Conservation (phyloP, 2,329 filamentous ascomycete species). For the Xylaria arbuscula region DNA sequence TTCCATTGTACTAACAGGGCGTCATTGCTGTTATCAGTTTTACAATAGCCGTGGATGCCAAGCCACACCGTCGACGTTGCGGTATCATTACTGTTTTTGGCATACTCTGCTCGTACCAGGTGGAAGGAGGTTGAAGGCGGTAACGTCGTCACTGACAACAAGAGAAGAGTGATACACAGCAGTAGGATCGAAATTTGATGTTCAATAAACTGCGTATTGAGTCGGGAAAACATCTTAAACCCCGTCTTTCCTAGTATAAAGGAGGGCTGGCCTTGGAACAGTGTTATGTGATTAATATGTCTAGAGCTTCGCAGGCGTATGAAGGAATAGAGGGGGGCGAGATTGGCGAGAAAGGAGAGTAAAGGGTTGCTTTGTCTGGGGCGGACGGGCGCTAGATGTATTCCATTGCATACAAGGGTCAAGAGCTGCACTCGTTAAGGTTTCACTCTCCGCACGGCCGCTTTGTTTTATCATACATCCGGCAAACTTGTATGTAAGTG, state of each 20-base stretch:
- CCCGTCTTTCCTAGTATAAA: conserved; percentile 1
- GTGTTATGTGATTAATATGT: background rate
- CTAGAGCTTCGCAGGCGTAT: background rate
- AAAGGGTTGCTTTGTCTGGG: background rate
- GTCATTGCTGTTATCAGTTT: conserved; percentile 5
- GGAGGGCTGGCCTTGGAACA: conserved; percentile 21
- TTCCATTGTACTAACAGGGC: conserved; percentile 19
- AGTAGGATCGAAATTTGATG: conserved; percentile 29
- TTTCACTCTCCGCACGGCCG: background rate
- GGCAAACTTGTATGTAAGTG: background rate
- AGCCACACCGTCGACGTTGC: conserved; percentile 33
- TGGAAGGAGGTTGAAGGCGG: conserved; percentile 30
- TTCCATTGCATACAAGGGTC: background rate
- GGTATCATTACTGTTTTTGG: background rate
- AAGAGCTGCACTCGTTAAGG: conserved; percentile 3
- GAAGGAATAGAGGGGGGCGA: conserved; percentile 1
- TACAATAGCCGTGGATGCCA: conserved; percentile 32
- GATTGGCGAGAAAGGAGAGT: background rate
- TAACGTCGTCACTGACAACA: conserved; percentile 17
- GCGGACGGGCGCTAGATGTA: conserved; percentile 10
- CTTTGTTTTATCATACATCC: background rate
- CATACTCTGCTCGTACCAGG: conserved; percentile 29
- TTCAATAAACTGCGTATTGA: conserved; percentile 9
- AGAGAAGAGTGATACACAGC: conserved; percentile 15
- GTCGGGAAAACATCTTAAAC: conserved; percentile 23